Evolutionary conservation across 176 grass and related monocot genomes (phyloP).

Genomic region (Oryza glumipatula): DNA sequence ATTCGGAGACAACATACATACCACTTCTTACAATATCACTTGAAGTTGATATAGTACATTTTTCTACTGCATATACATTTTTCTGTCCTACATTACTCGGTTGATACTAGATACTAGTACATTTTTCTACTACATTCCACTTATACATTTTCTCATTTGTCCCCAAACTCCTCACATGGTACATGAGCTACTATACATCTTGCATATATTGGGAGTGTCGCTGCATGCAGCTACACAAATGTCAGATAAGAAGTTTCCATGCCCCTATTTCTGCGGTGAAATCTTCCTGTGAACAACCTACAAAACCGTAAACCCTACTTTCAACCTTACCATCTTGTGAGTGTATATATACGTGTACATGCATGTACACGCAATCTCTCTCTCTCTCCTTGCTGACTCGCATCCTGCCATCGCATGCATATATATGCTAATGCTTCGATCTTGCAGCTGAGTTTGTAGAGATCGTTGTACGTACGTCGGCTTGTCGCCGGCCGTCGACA

Average conservation of each 20-base stretch:
- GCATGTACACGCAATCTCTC: constrained; percentile 36
- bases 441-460: neutral
- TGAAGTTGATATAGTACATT: no score
- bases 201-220: no score
- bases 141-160: neutral
- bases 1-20: neutral
- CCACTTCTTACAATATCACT: no score
- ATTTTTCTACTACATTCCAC: neutral
- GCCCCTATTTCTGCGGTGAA: constrained; percentile 32
- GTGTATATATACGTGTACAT: constrained; percentile 37
- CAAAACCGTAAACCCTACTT: constrained; percentile 60
- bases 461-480: neutral
- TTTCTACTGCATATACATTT: no score
- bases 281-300: constrained; percentile 80
- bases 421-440: neutral
- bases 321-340: constrained; percentile 75
- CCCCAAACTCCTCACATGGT: neutral
- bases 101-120: no score
- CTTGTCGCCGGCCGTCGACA: constrained; percentile 4
- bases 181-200: no score
- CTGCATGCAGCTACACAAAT: no score
- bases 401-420: no score
- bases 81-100: no score
- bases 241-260: constrained; percentile 44
- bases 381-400: constrained; percentile 21